These are phyloP conservation scores for Fusarium robinianum DNA, from an alignment of 2,329 filamentous ascomycete species.

Conservation along the genomic window DNA sequence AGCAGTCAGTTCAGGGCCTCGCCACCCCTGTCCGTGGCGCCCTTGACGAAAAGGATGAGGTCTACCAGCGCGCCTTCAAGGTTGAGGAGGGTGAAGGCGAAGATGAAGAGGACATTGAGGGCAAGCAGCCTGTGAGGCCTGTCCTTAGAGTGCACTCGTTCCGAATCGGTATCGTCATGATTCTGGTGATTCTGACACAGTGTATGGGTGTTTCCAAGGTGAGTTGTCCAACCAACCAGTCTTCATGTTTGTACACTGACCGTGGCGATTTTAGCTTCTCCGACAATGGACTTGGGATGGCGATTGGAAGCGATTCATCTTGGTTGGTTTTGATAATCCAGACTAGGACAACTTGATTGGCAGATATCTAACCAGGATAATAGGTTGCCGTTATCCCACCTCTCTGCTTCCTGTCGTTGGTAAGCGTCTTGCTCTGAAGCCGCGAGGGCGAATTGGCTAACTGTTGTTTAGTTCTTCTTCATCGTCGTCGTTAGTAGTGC, in stretches of 20 bases:
- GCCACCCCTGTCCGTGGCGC: conserved; percentile 32
- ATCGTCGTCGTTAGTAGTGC: conserved; percentile 34
- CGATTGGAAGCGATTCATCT: conserved; percentile 23
- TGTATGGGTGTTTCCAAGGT: conserved; percentile 33
- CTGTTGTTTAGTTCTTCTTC: conserved; percentile 29
- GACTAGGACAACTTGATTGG: background rate
- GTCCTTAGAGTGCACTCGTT: conserved; percentile 31
- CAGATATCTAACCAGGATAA: background rate
- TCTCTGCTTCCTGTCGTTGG: conserved; percentile 23
- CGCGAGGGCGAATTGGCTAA: background rate
- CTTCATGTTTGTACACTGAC: fast-evolving
- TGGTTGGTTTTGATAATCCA: conserved; percentile 5
- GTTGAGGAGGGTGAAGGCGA: conserved; percentile 35
- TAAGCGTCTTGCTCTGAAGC: background rate
- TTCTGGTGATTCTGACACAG: conserved; percentile 35
- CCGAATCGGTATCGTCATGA: conserved; percentile 33
- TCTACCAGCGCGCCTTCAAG: conserved; percentile 32
- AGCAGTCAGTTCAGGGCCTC: conserved; percentile 19
- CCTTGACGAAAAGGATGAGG: conserved; percentile 33
- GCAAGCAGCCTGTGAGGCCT: conserved; percentile 25
- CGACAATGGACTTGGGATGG: conserved; percentile 32
- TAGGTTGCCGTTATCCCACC: conserved; percentile 25
- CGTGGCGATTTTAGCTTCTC: conserved; percentile 8
- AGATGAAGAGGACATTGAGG: conserved; percentile 27
- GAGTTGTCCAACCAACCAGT: background rate